Evolutionary conservation across 2,329 filamentous ascomycete species (phyloP).

Genomic region (Arthrobotrys entomopaga): DNA sequence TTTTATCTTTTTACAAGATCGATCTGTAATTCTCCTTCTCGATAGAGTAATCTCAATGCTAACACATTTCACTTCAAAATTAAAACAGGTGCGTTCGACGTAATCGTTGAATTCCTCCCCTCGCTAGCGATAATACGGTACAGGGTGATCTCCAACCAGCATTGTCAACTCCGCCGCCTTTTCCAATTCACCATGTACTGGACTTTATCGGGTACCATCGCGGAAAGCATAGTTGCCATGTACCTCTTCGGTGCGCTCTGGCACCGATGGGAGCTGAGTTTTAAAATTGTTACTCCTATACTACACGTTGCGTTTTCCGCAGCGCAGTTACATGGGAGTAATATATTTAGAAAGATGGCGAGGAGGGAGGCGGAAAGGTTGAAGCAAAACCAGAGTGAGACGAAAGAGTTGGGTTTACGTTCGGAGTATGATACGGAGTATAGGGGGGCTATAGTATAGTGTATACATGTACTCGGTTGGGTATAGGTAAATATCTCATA

Average conservation of each 20-base stretch:
- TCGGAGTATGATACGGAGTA: not conserved
- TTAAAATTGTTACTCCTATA: conserved; percentile 30
- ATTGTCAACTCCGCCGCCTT: conserved; percentile 11
- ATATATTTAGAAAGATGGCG: conserved; percentile 37
- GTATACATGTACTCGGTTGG: not conserved
- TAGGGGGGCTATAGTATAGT: not conserved
- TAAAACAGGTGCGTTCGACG: conserved; percentile 34
- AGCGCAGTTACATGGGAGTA: conserved; percentile 33
- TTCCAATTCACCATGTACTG: conserved; percentile 37
- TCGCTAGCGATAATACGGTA: conserved; percentile 35
- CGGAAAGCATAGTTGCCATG: conserved; percentile 30
- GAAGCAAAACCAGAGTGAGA: not conserved
- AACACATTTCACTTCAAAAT: not conserved
- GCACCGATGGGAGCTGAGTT: conserved; percentile 33
- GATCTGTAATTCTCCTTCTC: not conserved
- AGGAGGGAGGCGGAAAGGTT: conserved; percentile 22
- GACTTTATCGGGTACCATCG: conserved; percentile 25
- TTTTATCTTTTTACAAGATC: no score
- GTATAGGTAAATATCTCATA: not conserved
- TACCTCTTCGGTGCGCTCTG: conserved; percentile 36
- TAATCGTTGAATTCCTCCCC: conserved; percentile 36
- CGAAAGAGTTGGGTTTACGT: not conserved
- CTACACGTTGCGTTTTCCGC: conserved; percentile 38
- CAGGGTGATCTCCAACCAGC: conserved; percentile 3
- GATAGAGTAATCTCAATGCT: not conserved